These are phyloP conservation scores for Spinacia oleracea DNA, from an alignment of 179 eudicot species.

Conservation along the genomic window DNA sequence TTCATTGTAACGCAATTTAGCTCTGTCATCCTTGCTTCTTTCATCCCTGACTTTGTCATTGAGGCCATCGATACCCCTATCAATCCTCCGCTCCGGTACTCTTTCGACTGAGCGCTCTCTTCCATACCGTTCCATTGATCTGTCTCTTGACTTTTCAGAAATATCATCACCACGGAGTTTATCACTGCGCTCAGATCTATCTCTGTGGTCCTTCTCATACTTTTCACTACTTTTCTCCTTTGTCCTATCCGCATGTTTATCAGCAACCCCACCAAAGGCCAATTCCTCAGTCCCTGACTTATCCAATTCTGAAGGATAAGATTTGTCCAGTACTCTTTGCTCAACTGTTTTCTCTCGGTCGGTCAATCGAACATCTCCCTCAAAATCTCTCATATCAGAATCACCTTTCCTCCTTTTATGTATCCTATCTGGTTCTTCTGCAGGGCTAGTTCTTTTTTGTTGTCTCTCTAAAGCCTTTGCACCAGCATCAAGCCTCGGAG, in stretches of 20 bases:
- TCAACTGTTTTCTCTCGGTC: constrained; percentile 63
- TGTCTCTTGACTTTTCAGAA: constrained; percentile 66
- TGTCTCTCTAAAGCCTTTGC: constrained; percentile 56
- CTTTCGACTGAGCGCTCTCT: constrained; percentile 90
- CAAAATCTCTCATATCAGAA: constrained; percentile 58
- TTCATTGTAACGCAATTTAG: constrained; percentile 66
- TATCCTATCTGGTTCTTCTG: constrained; percentile 75
- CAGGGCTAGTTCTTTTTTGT: constrained; percentile 83
- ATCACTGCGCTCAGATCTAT: constrained; percentile 67
- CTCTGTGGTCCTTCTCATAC: constrained; percentile 77
- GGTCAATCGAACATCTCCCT: constrained; percentile 54
- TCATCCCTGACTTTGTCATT: constrained; percentile 70
- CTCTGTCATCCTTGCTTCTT: constrained; percentile 80
- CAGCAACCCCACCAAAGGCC: constrained; percentile 40
- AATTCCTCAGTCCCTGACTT: constrained; percentile 57
- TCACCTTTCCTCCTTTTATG: constrained; percentile 85
- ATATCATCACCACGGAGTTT: constrained; percentile 75
- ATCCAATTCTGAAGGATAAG: constrained; percentile 47
- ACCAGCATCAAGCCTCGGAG: constrained; percentile 75
- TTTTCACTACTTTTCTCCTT: constrained; percentile 77
- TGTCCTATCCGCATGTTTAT: constrained; percentile 56
- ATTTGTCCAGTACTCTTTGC: constrained; percentile 49
- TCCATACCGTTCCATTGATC: constrained; percentile 81
- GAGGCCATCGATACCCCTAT: constrained; percentile 62
- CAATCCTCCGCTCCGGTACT: constrained; percentile 60